Percentiles rank a stretch among this genome's conserved stretches.
Conservation (phyloP, 2,329 filamentous ascomycete genomes). For the Fusarium heterosporum region DNA sequence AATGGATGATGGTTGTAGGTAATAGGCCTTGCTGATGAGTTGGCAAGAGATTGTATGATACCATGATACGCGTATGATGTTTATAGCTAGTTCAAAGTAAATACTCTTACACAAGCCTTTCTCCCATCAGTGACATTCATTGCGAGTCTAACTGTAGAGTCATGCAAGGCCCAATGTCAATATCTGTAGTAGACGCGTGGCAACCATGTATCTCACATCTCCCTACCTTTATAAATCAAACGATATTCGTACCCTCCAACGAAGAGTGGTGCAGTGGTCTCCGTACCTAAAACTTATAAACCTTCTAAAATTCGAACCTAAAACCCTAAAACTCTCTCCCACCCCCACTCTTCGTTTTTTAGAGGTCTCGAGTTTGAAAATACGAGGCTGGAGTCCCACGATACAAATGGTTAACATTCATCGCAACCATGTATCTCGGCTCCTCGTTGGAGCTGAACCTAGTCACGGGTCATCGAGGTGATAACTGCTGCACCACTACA, state of each 20-base stretch:
- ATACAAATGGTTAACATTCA: too few species aligned
- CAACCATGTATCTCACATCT: too few species aligned
- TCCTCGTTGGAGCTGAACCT: too few species aligned
- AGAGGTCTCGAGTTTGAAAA: background rate
- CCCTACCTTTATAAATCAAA: too few species aligned
- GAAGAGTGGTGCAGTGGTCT: background rate
- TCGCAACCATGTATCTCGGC: too few species aligned
- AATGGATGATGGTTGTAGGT: background rate
- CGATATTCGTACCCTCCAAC: background rate
- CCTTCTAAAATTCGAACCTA: conserved; percentile 2
- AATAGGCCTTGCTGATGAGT: background rate
- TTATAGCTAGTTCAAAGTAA: background rate
- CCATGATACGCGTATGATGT: background rate
- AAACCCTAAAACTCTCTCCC: conserved; percentile 1
- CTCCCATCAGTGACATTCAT: background rate
- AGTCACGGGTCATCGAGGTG: too few species aligned
- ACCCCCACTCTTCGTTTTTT: background rate
- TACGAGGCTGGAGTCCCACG: too few species aligned
- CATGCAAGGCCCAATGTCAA: too few species aligned
- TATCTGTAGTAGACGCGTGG: too few species aligned
- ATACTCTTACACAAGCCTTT: background rate
- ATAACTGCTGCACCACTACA: too few species aligned
- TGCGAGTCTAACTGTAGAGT: too few species aligned
- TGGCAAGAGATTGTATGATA: conserved; percentile 10
- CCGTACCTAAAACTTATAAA: background rate